Evolutionary conservation across 768 basidiomycete genomes (phyloP), one percentile per base, ranked within the genome.

Genomic region (Boletus sp.): DNA sequence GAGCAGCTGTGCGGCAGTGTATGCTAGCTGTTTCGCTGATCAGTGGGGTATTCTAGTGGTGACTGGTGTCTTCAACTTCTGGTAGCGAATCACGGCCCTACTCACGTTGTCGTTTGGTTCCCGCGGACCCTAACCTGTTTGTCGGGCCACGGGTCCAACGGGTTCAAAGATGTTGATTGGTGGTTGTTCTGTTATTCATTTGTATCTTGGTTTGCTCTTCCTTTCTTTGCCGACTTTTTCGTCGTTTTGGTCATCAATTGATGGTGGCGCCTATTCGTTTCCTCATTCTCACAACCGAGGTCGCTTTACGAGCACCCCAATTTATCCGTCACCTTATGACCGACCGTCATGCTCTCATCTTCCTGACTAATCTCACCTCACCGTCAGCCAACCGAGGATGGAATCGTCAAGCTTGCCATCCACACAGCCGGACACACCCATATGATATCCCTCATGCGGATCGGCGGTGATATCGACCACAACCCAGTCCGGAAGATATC

Each of bases 341-440:
- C 35, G 37, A 30, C 7, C 30, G 20, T n/a, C 3, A 17, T 10
- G 14, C 4, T 30, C 20, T 28, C 14, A 4, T 32, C 48, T 46
- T 30, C n/a, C 47, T 57, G 44, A 56, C 54, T 44, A 41, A 56
- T 54, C 18, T 11, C 30, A 24, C 37, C 17, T 30, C n/a, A 14
- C 15, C 30, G 24, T 54, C 24, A 91, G 90, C 90, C 91, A 10
- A 90, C 83, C 56, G 71, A 79, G 45, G 73, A 84, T 39, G 80
- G 85, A 61, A 65, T 92, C 48, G 69, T 98, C 51, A 98, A 98
- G 71, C 62, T 90, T 63, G 91, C 84, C 3, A 82, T 89, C 39
- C 93, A 97, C 71, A 73, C 77, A 40, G 80, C 83, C 17, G 96
- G 96, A 6, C 86, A 86, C 68, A 89, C 80, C 32, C 75, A 85